These are phyloP conservation scores for Backusella psychrophila DNA, from an alignment of 192 early-diverging fungal species.

Conservation along the genomic window DNA sequence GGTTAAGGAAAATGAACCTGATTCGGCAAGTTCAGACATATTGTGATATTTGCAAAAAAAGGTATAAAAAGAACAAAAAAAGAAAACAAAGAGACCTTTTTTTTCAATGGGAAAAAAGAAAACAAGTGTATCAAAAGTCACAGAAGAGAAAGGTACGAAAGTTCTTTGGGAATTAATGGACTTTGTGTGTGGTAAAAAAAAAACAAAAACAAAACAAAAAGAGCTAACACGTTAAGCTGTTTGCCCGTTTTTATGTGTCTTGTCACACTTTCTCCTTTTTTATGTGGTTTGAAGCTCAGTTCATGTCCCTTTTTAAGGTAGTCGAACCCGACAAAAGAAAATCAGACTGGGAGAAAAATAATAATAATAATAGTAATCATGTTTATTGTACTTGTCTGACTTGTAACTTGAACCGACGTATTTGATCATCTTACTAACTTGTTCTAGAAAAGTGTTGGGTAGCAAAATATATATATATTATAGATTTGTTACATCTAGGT, in stretches of 20 bases:
- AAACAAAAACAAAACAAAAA: not conserved
- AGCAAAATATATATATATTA: too few relatives aligned
- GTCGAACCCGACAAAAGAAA: not conserved
- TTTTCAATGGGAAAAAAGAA: not conserved
- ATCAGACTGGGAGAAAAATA: too few relatives aligned
- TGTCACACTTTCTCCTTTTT: constrained; percentile 2
- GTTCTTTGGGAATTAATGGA: not conserved
- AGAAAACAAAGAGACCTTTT: not conserved
- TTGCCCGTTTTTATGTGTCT: not conserved
- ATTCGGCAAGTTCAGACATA: not conserved
- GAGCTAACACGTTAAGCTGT: not conserved
- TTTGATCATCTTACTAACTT: too few relatives aligned
- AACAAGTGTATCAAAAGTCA: not conserved
- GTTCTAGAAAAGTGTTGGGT: too few relatives aligned
- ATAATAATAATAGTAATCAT: too few relatives aligned
- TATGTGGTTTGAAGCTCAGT: not conserved
- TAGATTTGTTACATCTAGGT: too few relatives aligned
- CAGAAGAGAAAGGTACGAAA: not conserved
- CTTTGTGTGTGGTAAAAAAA: constrained; percentile 5
- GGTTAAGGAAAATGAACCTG: constrained; percentile 4
- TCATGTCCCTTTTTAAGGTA: not conserved
- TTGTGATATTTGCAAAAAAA: not conserved
- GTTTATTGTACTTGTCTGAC: too few relatives aligned
- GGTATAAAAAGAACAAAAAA: not conserved
- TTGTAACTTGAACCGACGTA: too few relatives aligned